Evolutionary conservation across 805 yeast genomes (phyloP).

Genomic region (Candida argentea): DNA sequence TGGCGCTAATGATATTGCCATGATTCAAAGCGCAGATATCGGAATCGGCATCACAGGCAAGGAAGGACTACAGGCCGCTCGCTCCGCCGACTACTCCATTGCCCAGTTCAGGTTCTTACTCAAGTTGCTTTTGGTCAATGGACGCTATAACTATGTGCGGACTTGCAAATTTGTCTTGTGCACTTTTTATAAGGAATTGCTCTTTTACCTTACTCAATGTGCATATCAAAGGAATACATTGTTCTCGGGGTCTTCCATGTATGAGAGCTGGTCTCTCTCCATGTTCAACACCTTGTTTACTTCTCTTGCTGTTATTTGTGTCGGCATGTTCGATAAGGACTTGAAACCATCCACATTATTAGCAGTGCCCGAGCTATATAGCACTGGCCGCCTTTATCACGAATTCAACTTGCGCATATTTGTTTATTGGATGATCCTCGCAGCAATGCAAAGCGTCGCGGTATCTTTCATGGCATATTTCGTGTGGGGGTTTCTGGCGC

Average conservation of each 20-base stretch:
- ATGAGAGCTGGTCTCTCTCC: constrained; percentile 92
- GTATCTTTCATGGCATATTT: constrained; percentile 58
- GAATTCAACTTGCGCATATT: constrained; percentile 67
- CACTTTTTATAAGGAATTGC: constrained; percentile 88
- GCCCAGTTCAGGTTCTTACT: constrained; percentile 85
- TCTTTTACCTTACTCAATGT: constrained; percentile 83
- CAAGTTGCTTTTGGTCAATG: constrained; percentile 84
- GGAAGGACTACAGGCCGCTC: constrained; percentile 94
- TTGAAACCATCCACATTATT: constrained; percentile 77
- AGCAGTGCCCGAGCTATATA: constrained; percentile 85
- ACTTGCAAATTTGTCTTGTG: constrained; percentile 86
- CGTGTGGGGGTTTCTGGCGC: constrained; percentile 62
- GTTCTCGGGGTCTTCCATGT: constrained; percentile 88
- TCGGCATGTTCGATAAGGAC: constrained; percentile 95
- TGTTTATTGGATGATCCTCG: constrained; percentile 68
- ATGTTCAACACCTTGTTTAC: constrained; percentile 97
- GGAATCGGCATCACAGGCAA: constrained; percentile 97
- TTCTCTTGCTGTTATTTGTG: constrained; percentile 78
- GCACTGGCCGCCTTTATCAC: constrained; percentile 62
- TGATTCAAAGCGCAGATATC: constrained; percentile 97
- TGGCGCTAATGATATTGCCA: constrained; percentile 98
- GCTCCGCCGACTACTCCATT: constrained; percentile 89
- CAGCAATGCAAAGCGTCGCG: constrained; percentile 61
- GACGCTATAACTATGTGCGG: constrained; percentile 88
- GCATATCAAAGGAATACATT: constrained; percentile 77